Percentiles rank a stretch among this genome's conserved stretches.
Conservation (phyloP, 768 basidiomycete genomes). For the Russula lepida region DNA sequence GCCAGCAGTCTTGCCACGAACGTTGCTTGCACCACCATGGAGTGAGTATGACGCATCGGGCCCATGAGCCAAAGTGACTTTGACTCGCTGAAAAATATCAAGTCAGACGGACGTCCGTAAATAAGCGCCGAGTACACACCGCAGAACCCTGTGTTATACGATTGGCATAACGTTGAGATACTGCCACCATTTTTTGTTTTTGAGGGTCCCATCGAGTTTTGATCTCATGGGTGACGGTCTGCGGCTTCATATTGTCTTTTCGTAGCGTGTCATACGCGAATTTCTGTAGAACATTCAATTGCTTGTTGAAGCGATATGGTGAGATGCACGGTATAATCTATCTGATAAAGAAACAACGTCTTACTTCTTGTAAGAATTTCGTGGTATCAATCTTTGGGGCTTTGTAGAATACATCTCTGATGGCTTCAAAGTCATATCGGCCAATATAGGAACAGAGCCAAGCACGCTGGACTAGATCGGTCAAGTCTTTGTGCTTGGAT, state of each 20-base stretch:
- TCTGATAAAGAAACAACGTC: conserved; percentile 3
- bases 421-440: conserved; percentile 27
- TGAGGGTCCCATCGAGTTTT: conserved; percentile 7
- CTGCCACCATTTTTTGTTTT: conserved; percentile 9
- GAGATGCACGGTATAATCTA: neutral
- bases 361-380: conserved; percentile 31
- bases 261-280: conserved; percentile 7
- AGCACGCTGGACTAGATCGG: conserved; percentile 23
- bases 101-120: neutral
- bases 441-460: conserved; percentile 33
- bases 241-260: conserved; percentile 9
- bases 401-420: conserved; percentile 35
- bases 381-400: conserved; percentile 39
- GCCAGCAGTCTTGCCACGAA: conserved; percentile 20
- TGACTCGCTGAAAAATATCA: conserved; percentile 11
- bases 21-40: conserved; percentile 19
- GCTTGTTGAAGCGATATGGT: neutral
- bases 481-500: conserved; percentile 13
- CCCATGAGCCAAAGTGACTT: conserved; percentile 23
- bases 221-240: conserved; percentile 7
- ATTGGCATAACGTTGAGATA: conserved; percentile 13
- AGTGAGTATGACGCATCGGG: conserved; percentile 23
- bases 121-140: neutral
- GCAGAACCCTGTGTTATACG: neutral
- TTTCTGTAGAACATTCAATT: conserved; percentile 10